Evolutionary conservation across 768 basidiomycete species (phyloP).

Genomic region (Podaxis carcinomalis): DNA sequence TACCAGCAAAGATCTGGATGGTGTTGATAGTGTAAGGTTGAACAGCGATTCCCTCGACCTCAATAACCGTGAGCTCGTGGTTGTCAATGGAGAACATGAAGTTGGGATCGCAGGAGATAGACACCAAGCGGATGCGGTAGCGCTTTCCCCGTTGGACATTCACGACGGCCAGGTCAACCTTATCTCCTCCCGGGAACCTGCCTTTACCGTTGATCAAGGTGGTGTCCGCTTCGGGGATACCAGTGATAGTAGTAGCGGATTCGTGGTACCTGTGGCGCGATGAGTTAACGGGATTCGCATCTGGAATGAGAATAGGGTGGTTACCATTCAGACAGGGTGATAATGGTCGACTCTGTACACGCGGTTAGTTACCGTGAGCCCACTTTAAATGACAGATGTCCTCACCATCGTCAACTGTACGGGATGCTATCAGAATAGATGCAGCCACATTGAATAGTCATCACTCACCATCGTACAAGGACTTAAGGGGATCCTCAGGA

Average conservation of each 20-base stretch:
- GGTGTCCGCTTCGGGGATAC: constrained; percentile 21
- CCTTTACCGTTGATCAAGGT: constrained; percentile 38
- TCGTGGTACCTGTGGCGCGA: constrained; percentile 19
- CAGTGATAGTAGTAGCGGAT: constrained; percentile 16
- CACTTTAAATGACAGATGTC: constrained; percentile 16
- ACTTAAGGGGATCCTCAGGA: constrained; percentile 18
- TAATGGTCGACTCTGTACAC: constrained; percentile 29
- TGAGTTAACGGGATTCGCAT: background rate
- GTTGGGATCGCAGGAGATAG: constrained; percentile 25
- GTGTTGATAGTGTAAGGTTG: constrained; percentile 28
- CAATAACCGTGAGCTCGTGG: constrained; percentile 36
- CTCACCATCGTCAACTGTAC: constrained; percentile 30
- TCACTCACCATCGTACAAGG: constrained; percentile 15
- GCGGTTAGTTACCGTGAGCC: constrained; percentile 21
- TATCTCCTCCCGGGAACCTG: constrained; percentile 29
- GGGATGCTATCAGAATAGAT: background rate
- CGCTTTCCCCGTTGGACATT: constrained; percentile 28
- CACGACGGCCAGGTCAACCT: constrained; percentile 25
- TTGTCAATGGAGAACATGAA: constrained; percentile 41
- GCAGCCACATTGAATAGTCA: background rate
- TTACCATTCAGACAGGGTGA: constrained; percentile 37
- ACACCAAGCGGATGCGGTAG: constrained; percentile 26
- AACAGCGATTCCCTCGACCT: constrained; percentile 28
- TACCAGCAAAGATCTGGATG: constrained; percentile 13
- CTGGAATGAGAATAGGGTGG: background rate